A percentile compares a stretch with the other conserved stretches of the same genome.
Evolutionary conservation across 192 early-diverging fungal species (phyloP).

Genomic region (Gryganskiella cystojenkinii): DNA sequence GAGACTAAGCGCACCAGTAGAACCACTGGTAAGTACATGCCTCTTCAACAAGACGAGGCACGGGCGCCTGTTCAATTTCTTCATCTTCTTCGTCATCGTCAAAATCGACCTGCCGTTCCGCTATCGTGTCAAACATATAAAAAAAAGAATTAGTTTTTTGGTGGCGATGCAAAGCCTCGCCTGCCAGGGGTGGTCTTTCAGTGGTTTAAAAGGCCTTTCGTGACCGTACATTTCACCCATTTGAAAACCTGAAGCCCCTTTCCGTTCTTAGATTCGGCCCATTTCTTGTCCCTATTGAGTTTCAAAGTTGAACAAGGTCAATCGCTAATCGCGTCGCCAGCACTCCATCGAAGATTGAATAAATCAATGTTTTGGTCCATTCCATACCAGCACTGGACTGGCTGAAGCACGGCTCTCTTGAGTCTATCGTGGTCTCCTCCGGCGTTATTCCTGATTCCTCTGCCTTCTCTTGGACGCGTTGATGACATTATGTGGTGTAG

Average conservation of each 20-base stretch:
- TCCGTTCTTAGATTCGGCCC: slow-evolving; percentile 50
- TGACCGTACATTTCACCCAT: slow-evolving; percentile 54
- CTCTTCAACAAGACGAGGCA: slow-evolving; percentile 34
- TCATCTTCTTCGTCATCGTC: slow-evolving; percentile 57
- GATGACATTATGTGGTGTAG: slow-evolving; percentile 44
- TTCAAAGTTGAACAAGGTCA: neutral
- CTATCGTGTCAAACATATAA: slow-evolving; percentile 17
- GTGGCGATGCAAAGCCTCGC: neutral
- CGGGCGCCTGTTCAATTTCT: slow-evolving; percentile 31
- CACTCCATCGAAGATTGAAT: neutral
- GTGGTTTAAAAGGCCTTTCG: neutral
- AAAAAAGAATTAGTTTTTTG: neutral
- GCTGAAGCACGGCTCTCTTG: slow-evolving; percentile 56
- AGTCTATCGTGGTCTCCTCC: slow-evolving; percentile 57
- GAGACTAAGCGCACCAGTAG: neutral
- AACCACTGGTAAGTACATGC: neutral
- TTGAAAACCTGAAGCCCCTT: slow-evolving; percentile 54
- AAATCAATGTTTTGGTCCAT: neutral
- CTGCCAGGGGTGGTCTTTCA: too few relatives aligned
- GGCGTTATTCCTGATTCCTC: slow-evolving; percentile 34
- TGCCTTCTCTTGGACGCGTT: slow-evolving; percentile 49
- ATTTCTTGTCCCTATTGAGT: slow-evolving; percentile 53
- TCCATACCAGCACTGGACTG: slow-evolving; percentile 55
- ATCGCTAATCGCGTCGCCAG: neutral
- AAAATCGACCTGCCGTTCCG: slow-evolving; percentile 53